These are phyloP conservation scores for Penicillium expansum DNA, from an alignment of 2,329 filamentous ascomycete species.

Conservation along the genomic window DNA sequence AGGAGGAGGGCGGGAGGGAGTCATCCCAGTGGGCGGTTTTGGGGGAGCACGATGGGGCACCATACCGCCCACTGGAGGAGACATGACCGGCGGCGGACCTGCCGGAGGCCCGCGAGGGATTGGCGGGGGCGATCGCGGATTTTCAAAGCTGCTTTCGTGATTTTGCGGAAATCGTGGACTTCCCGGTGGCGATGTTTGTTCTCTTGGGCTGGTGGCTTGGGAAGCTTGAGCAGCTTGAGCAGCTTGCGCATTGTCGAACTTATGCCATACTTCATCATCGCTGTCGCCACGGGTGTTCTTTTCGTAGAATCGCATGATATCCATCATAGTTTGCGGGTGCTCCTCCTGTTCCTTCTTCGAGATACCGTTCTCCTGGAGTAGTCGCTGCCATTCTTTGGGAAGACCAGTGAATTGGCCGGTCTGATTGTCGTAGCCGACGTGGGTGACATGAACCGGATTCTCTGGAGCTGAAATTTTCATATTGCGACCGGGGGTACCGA, in stretches of 20 bases:
- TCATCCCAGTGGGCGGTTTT: slow-evolving; percentile 65
- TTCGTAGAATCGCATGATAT: slow-evolving; percentile 96
- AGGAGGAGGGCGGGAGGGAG: slow-evolving; percentile 44
- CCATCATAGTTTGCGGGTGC: slow-evolving; percentile 91
- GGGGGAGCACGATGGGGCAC: slow-evolving; percentile 83
- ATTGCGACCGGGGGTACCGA: slow-evolving; percentile 76
- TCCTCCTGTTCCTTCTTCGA: slow-evolving; percentile 93
- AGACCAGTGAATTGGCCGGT: slow-evolving; percentile 96
- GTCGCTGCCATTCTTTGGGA: slow-evolving; percentile 95
- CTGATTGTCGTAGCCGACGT: slow-evolving; percentile 94
- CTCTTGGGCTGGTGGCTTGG: slow-evolving; percentile 47
- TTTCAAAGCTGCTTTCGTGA: slow-evolving; percentile 93
- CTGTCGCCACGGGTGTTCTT: slow-evolving; percentile 78
- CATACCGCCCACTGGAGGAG: slow-evolving; percentile 51
- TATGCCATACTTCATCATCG: slow-evolving; percentile 90
- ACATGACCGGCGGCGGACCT: slow-evolving; percentile 54
- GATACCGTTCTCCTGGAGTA: slow-evolving; percentile 93
- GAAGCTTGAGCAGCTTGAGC: slow-evolving; percentile 59
- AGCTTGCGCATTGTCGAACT: slow-evolving; percentile 77
- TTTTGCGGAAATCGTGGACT: slow-evolving; percentile 87
- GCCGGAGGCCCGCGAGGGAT: slow-evolving; percentile 59
- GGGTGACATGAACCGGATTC: slow-evolving; percentile 95
- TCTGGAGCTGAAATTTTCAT: slow-evolving; percentile 96
- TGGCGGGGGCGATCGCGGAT: slow-evolving; percentile 87
- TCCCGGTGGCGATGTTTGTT: slow-evolving; percentile 64